A percentile compares a stretch with the other conserved stretches of the same genome.
Conservation (phyloP, 2,329 filamentous ascomycete genomes). For the Diplodia intermedia region DNA sequence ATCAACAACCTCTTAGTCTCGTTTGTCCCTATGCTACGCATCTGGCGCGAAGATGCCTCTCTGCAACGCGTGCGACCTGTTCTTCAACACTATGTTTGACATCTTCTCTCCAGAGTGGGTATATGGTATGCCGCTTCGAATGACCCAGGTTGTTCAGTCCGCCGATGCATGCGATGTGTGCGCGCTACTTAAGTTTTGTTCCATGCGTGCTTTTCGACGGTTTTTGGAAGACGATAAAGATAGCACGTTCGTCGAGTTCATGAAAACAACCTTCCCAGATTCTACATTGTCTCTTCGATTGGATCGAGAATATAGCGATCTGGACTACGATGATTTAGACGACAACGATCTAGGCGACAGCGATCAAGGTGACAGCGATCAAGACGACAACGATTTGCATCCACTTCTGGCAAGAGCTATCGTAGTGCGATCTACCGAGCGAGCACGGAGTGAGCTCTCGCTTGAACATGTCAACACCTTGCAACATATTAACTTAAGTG, state of each 20-base stretch:
- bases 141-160: not conserved
- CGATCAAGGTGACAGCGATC: too few relatives aligned
- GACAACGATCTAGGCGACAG: too few relatives aligned
- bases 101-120: not conserved
- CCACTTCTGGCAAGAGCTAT: not conserved
- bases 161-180: not conserved
- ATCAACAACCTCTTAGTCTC: too few relatives aligned
- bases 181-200: not conserved
- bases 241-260: not conserved
- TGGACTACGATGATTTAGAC: too few relatives aligned
- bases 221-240: not conserved
- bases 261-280: not conserved
- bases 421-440: not conserved
- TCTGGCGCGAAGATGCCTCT: not conserved
- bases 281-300: not conserved
- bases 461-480: too few relatives aligned
- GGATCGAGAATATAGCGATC: too few relatives aligned
- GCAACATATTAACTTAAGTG: not conserved
- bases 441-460: not conserved
- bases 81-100: not conserved
- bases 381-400: not conserved
- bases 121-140: not conserved
- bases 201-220: not conserved
- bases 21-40: too few relatives aligned
- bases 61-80: not conserved